A percentile compares a stretch with the other conserved stretches of the same genome.
phyloP scores from a whole-genome alignment of 805 yeast genomes.

The Sungouiozyma intestinalis region DNA sequence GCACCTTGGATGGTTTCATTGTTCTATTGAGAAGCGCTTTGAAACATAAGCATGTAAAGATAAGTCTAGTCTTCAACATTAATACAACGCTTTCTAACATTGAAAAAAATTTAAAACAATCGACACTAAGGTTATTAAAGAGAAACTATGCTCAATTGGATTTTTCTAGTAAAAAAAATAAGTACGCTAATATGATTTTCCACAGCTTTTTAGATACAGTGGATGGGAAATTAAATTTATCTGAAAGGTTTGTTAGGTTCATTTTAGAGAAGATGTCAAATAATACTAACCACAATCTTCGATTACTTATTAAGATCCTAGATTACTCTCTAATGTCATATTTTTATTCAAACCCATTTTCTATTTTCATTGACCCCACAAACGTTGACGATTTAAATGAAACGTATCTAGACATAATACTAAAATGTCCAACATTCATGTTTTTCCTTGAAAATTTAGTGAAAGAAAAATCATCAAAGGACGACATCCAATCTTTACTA shows the following conservation, averaged over 20 bases:
- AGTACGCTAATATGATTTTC: conserved; percentile 26
- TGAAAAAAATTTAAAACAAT: conserved; percentile 25
- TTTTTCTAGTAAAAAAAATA: conserved; percentile 26
- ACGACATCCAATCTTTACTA: conserved; percentile 19
- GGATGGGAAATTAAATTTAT: conserved; percentile 26
- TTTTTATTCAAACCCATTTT: conserved; percentile 27
- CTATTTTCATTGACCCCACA: conserved; percentile 28
- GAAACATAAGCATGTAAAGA: conserved; percentile 17
- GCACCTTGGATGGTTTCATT: conserved; percentile 21
- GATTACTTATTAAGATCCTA: conserved; percentile 23
- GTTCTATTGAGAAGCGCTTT: conserved; percentile 20
- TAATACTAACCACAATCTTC: conserved; percentile 24
- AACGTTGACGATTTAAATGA: conserved; percentile 22
- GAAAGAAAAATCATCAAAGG: conserved; percentile 17
- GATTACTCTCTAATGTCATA: conserved; percentile 29
- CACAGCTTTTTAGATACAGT: conserved; percentile 27
- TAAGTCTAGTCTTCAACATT: conserved; percentile 24
- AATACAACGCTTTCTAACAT: conserved; percentile 26
- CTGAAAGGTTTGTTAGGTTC: conserved; percentile 23
- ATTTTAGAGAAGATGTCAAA: conserved; percentile 26
- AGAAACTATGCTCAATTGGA: conserved; percentile 21
- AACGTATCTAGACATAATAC: conserved; percentile 18
- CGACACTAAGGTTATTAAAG: conserved; percentile 23
- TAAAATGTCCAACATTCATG: conserved; percentile 28
- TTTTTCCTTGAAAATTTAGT: conserved; percentile 25